Conservation (phyloP, 2,329 filamentous ascomycete species). For the Aureobasidium vineae region DNA sequence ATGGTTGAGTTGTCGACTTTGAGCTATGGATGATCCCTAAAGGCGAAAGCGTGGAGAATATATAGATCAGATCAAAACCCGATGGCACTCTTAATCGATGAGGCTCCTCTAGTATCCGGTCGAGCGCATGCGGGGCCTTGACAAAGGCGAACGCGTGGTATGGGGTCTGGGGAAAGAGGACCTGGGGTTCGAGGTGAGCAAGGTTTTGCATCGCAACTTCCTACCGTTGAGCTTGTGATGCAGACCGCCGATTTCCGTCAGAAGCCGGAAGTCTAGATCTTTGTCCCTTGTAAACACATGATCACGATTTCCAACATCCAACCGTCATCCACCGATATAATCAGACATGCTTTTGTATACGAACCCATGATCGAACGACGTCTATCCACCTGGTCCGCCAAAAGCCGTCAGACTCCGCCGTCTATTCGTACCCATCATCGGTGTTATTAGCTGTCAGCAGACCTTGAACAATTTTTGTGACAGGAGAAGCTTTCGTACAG, state of each 20-base stretch:
- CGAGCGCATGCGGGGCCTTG: constrained; percentile 18
- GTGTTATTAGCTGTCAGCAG: background rate
- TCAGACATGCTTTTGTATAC: background rate
- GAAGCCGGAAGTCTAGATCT: constrained; percentile 13
- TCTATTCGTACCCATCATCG: background rate
- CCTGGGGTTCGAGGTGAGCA: constrained; percentile 7
- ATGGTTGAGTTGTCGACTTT: constrained; percentile 1
- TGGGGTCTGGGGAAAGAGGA: constrained; percentile 21
- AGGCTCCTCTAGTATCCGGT: background rate
- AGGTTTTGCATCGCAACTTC: constrained; percentile 16
- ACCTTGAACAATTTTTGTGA: background rate
- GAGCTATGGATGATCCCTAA: background rate
- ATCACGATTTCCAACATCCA: background rate
- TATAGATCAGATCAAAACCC: constrained; percentile 17
- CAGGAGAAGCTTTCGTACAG: background rate
- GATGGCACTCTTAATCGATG: background rate
- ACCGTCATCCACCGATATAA: background rate
- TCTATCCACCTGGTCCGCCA: background rate
- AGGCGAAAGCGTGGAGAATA: background rate
- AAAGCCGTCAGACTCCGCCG: constrained; percentile 12
- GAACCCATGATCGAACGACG: constrained; percentile 1
- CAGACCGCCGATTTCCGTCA: constrained; percentile 3
- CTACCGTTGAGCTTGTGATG: constrained; percentile 10
- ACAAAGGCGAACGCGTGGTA: background rate
- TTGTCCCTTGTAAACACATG: background rate